Percentiles rank a stretch among this genome's conserved stretches.
Conservation (phyloP, 2,329 filamentous ascomycete genomes). For the Immersiporthe knoxdaviesiana region DNA sequence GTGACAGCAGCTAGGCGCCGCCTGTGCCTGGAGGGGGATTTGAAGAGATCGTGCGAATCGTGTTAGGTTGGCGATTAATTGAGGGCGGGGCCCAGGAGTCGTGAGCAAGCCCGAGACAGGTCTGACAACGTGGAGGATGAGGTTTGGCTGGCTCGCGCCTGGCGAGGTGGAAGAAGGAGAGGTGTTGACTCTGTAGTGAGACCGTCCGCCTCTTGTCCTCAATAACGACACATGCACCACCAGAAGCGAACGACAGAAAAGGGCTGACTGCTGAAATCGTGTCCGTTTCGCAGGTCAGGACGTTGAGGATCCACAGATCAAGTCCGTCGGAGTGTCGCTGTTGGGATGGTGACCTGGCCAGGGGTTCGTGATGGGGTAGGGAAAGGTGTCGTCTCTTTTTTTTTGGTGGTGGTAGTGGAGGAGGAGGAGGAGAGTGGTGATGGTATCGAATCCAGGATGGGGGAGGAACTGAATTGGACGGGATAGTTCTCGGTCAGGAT, state of each 20-base stretch:
- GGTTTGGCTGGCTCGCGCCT: conserved; percentile 21
- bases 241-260: neutral
- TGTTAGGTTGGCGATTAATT: neutral
- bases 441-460: neutral
- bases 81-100: conserved; percentile 22
- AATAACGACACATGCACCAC: conserved; percentile 19
- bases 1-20: conserved; percentile 31
- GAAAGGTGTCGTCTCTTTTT: neutral
- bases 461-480: conserved; percentile 1
- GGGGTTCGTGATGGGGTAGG: conserved; percentile 4
- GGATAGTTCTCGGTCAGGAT: conserved; percentile 3
- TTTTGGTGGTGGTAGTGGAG: neutral
- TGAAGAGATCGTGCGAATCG: conserved; percentile 7
- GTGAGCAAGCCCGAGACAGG: conserved; percentile 17
- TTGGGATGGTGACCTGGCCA: neutral
- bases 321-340: neutral
- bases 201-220: conserved; percentile 9
- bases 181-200: neutral
- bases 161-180: conserved; percentile 14
- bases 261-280: conserved; percentile 3
- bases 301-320: neutral
- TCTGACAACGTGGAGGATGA: conserved; percentile 11
- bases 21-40: conserved; percentile 11
- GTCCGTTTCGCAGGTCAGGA: conserved; percentile 2
- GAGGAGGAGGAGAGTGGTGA: neutral